These are phyloP conservation scores for Boletales sp. DNA, from an alignment of 768 basidiomycete genomes.

Conservation along the genomic window DNA sequence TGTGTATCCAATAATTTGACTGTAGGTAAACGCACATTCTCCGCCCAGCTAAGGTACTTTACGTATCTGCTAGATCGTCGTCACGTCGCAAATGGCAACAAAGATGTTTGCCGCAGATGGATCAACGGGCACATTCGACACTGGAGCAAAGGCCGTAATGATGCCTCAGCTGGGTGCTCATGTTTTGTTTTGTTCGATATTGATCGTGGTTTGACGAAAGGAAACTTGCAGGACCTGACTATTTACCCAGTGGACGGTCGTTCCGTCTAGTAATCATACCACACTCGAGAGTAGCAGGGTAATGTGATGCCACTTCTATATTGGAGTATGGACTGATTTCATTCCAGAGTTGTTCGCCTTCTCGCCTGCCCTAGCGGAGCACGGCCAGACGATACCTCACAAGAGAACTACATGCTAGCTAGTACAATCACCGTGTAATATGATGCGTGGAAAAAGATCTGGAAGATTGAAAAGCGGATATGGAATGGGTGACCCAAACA, in stretches of 20 bases:
- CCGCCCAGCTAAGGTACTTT: conserved; percentile 2
- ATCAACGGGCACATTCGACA: conserved; percentile 60
- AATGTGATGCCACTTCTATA: conserved; percentile 22
- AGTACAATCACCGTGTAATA: conserved; percentile 22
- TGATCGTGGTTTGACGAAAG: conserved; percentile 5
- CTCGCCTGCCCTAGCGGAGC: conserved; percentile 34
- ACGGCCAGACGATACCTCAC: conserved; percentile 5
- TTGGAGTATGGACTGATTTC: conserved; percentile 10
- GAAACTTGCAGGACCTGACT: conserved; percentile 26
- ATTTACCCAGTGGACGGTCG: conserved; percentile 43
- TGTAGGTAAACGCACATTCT: conserved; percentile 31
- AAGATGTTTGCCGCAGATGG: conserved; percentile 66
- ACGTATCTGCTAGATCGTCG: conserved; percentile 40
- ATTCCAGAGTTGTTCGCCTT: conserved; percentile 37
- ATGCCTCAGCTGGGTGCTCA: conserved; percentile 59
- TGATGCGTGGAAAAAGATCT: conserved; percentile 7
- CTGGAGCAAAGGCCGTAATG: conserved; percentile 60
- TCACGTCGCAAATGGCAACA: conserved; percentile 67
- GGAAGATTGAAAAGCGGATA: conserved; percentile 23
- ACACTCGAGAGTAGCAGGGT: conserved; percentile 39
- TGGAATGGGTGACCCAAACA: conserved; percentile 15
- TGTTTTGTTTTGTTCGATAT: conserved; percentile 2
- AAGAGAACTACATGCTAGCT: conserved; percentile 25
- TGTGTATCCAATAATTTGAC: conserved; percentile 47
- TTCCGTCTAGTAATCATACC: conserved; percentile 43